These are phyloP conservation scores for Kwoniella sp. DNA, from an alignment of 768 basidiomycete genomes.

Conservation along the genomic window DNA sequence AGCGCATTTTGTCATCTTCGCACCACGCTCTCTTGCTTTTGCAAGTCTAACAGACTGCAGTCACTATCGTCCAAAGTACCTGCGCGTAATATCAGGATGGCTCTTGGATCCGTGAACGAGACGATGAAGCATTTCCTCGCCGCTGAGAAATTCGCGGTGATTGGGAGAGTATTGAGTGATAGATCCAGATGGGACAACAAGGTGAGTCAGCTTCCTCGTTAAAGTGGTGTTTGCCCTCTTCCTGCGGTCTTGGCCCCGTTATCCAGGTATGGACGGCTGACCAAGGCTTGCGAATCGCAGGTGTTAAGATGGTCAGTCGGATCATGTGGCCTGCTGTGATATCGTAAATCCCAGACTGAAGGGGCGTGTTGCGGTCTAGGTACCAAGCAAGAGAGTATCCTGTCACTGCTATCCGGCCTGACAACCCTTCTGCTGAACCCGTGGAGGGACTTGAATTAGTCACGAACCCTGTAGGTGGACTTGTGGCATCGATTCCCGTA, in stretches of 20 bases:
- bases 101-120: not conserved
- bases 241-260: not conserved
- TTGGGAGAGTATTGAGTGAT: constrained; percentile 46
- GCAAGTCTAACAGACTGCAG: not conserved
- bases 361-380: too few relatives aligned
- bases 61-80: too few relatives aligned
- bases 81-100: not conserved
- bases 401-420: constrained; percentile 43
- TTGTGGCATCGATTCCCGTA: not conserved
- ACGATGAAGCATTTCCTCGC: constrained; percentile 45
- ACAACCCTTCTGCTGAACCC: constrained; percentile 14
- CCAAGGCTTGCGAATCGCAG: too few relatives aligned
- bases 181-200: constrained; percentile 44
- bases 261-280: constrained; percentile 4
- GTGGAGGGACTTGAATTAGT: constrained; percentile 38
- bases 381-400: constrained; percentile 34
- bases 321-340: too few relatives aligned
- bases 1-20: too few relatives aligned
- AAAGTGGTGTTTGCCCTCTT: not conserved
- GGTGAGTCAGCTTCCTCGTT: constrained; percentile 23
- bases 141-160: constrained; percentile 44
- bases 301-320: constrained; percentile 38
- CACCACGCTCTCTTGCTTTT: too few relatives aligned
- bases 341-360: too few relatives aligned
- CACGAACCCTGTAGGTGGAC: constrained; percentile 31